These are phyloP conservation scores for Rhazya stricta DNA, from an alignment of 257 asterid species.

Conservation along the genomic window DNA sequence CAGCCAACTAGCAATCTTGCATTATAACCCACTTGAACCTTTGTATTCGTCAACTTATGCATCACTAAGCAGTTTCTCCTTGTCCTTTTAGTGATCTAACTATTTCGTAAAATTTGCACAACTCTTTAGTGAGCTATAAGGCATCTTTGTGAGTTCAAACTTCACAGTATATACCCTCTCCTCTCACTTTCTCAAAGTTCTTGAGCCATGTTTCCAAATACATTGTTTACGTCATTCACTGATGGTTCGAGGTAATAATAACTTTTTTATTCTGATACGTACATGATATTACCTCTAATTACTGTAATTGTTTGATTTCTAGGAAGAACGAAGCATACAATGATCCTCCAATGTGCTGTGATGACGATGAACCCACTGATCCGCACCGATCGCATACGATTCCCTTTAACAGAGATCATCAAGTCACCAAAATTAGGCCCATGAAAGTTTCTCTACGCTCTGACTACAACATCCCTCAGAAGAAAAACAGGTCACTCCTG, in stretches of 20 bases:
- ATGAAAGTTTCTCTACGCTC: background rate
- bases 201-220: background rate
- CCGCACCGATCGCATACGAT: background rate
- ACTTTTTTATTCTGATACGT: background rate
- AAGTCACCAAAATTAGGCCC: background rate
- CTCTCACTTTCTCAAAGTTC: background rate
- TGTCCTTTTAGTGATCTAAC: background rate
- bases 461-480: background rate
- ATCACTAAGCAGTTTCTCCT: background rate
- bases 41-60: background rate
- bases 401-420: conserved; percentile 1
- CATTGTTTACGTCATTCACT: background rate
- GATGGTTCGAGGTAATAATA: background rate
- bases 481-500: conserved; percentile 6
- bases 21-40: background rate
- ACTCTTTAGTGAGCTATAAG: background rate
- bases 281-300: too few species aligned
- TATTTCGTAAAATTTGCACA: background rate
- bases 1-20: background rate
- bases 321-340: background rate
- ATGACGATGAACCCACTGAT: background rate
- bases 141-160: background rate
- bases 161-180: background rate
- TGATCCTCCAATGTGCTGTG: background rate
- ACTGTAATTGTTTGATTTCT: background rate